These are phyloP conservation scores for Conticribra weissflogii DNA, from an alignment of 108 stramenopile species.

Conservation along the genomic window DNA sequence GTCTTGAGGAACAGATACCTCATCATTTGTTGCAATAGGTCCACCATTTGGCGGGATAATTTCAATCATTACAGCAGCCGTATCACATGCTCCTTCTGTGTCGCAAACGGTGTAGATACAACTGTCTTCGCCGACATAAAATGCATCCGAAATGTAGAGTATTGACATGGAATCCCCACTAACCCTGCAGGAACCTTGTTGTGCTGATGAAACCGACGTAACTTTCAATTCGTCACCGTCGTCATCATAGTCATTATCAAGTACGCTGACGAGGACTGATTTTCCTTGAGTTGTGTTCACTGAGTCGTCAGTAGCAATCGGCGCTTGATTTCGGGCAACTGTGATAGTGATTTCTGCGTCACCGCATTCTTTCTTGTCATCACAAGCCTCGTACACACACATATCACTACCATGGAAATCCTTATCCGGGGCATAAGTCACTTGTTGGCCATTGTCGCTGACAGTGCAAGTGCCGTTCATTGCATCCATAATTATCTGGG, in stretches of 20 bases:
- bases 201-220: neutral
- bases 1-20: slow-evolving; percentile 2
- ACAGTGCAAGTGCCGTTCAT: neutral
- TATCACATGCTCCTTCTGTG: neutral
- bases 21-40: slow-evolving; percentile 3
- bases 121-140: neutral
- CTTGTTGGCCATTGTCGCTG: neutral
- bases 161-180: neutral
- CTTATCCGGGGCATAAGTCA: neutral
- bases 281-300: neutral
- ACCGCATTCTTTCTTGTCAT: neutral
- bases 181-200: neutral
- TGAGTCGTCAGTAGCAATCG: neutral
- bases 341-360: neutral
- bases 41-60: neutral
- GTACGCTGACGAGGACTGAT: neutral
- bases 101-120: neutral
- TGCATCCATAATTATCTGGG: neutral
- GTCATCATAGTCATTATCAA: neutral
- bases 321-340: neutral
- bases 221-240: neutral
- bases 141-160: neutral
- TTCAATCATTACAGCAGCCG: neutral
- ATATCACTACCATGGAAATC: neutral
- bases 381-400: neutral